Percentiles rank a stretch among this genome's conserved stretches.
These are phyloP conservation scores for Solidago caesia DNA, from an alignment of 129 eudicot genomes.

Conservation along the genomic window DNA sequence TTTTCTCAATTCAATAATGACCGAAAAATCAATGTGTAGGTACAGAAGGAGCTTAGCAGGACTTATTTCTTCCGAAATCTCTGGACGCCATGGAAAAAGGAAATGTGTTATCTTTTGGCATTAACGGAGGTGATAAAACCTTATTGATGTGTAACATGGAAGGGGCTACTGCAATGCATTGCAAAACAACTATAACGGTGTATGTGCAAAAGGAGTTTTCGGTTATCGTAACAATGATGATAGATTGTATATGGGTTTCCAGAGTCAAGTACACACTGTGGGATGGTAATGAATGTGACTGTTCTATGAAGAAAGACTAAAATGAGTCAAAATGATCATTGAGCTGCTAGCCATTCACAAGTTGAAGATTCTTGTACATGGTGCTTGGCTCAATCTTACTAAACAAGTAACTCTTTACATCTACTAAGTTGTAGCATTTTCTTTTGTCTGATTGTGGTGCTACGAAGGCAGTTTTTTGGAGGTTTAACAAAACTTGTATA, in stretches of 20 bases:
- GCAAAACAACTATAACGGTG: constrained; percentile 20
- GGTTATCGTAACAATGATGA: background rate
- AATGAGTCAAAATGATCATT: too few species aligned
- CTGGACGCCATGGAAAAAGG: background rate
- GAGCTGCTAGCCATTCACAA: too few species aligned
- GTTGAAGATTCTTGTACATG: too few species aligned
- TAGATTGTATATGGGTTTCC: background rate
- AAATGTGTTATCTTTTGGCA: background rate
- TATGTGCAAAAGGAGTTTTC: background rate
- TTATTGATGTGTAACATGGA: constrained; percentile 16
- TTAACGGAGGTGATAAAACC: background rate
- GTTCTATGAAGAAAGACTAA: too few species aligned
- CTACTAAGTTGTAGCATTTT: too few species aligned
- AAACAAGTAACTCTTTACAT: background rate
- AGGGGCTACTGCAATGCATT: constrained; percentile 28
- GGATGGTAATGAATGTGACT: background rate
- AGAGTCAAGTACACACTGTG: background rate
- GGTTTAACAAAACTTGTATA: too few species aligned
- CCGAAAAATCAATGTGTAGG: background rate
- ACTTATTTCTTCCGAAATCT: background rate
- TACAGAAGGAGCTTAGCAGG: background rate
- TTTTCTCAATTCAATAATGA: background rate
- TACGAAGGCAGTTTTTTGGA: too few species aligned
- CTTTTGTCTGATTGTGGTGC: too few species aligned
- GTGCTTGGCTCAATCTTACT: background rate